Evolutionary conservation across 768 basidiomycete species (phyloP), one percentile per base, ranked within the genome.

Genomic region (Agrocybe pediades): DNA sequence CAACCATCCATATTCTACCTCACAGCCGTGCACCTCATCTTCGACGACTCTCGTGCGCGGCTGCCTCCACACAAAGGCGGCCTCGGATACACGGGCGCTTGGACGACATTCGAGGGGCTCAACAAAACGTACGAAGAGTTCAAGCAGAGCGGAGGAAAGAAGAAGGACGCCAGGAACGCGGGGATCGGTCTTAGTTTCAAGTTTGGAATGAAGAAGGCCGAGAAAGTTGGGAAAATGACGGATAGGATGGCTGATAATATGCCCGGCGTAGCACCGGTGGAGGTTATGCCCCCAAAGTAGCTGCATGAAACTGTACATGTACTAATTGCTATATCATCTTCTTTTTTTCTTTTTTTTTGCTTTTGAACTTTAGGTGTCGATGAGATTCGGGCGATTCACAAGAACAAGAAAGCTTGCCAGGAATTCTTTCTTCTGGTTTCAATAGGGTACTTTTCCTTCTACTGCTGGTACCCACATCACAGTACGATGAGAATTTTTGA

Each of bases 1-100:
- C 86, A 87, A 56, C 85, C 86, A 0, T 68, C 85, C 3, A 67
- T 85, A 2, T 86, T 84, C 63, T 69, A 76, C 5, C 70, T 87
- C 16, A 75, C 74, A 2, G 72, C 70, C 19, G 71, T 83, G 0
- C 85, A 87, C 57, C 62, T 86, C 43, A 73, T 87, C 24, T 84
- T 85, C 49, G 84, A 87, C 42, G 85, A 87, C 62, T 82, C 83
- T n/a, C 77, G 83, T 36, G 85, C 86, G 21, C 74, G 85, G 2
- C 64, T 82, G 36, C 58, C 79, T 3, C 79, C 84, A 0, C 65
- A 69, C 42, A 70, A 84, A 52, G 86, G 86, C 3, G 86, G 86
- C 1, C 71, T 88, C n/a, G 85, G 85, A 23, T 88, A 86, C 61
- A 62, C 66, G 26, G 83, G 85, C 3, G 68, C 72, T 1, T 87